Evolutionary conservation across 2,329 filamentous ascomycete species (phyloP), one percentile per base, ranked within the genome.

Genomic region (Lachnellula subtilissima): DNA sequence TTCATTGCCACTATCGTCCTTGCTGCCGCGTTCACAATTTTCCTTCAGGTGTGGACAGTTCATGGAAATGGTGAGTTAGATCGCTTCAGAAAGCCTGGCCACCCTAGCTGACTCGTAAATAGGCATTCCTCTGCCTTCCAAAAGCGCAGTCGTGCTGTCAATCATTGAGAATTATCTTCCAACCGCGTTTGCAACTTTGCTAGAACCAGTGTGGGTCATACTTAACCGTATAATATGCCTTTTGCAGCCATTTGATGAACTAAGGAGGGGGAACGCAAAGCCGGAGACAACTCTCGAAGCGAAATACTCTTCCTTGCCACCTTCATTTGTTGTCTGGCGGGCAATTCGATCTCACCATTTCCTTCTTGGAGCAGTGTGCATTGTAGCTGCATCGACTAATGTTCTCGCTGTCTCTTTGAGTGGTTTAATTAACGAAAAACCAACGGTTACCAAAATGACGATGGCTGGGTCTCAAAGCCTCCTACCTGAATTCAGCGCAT

Each of bases 191-290:
- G 78, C 81, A 0, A 85, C 82, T 0, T 52, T 84, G 0, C 70
- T 84, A 0, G 83, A 86, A 37, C 82, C 83, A 0, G 73, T 80
- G 1, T 83, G 82, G 77, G 68, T 82, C 0, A 62, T 84, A 0
- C 55, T 86, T 0, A 85, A 82, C 43, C 72, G 82, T 0, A 53
- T 79, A 0, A 60, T 83, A 0, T 84, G 80, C 42, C 64, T 83
- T 8, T 58, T 86, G 0, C 77, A 83, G 32, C 83, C 83, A 0
- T 78, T 83, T 17, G 72, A 78, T 2, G 74, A 80, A 14, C 67
- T 86, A 0, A 72, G 73, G 19, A 56, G 61, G 5, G 75, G 78
- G 0, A 69, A 73, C 6, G 71, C 75, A 0, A 49, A 56, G 1
- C 58, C 73, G 0, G 71, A 73, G 0, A 66, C 71, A 0, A 74